Percentiles rank a stretch among this genome's conserved stretches.
phyloP scores from a whole-genome alignment of 768 basidiomycete genomes.

The Suillus luteus region DNA sequence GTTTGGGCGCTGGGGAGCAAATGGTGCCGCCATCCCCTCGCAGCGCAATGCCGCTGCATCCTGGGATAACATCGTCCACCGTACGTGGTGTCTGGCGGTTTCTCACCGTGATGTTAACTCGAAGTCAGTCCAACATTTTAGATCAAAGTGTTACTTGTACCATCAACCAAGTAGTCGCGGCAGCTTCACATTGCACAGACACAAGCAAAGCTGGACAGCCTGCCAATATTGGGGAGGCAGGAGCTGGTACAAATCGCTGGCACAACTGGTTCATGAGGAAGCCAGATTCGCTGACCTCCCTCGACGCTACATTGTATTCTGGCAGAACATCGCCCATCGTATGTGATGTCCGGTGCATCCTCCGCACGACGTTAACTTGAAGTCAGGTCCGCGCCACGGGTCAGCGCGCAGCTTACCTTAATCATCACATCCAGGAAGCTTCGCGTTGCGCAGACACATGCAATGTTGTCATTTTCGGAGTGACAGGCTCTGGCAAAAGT shows the following conservation, averaged over 20 bases:
- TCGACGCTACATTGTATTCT: background rate
- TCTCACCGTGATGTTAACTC: background rate
- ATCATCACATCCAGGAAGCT: background rate
- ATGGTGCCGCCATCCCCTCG: too few relatives aligned
- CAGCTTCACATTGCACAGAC: too few relatives aligned
- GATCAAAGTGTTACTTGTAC: too few relatives aligned
- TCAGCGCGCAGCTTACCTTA: too few relatives aligned
- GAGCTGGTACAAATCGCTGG: too few relatives aligned
- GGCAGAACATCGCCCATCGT: background rate
- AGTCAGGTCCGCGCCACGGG: background rate
- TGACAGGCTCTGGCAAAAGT: slow-evolving; percentile 32
- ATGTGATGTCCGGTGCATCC: background rate
- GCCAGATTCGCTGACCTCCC: too few relatives aligned
- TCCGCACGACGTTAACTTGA: background rate
- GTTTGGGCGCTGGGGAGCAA: too few relatives aligned
- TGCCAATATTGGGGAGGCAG: too few relatives aligned
- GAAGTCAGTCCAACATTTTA: background rate
- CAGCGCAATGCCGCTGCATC: background rate
- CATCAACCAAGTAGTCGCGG: too few relatives aligned
- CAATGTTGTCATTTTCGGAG: slow-evolving; percentile 31
- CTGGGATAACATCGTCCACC: background rate
- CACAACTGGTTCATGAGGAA: too few relatives aligned
- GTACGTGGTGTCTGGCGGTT: background rate
- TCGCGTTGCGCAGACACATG: slow-evolving; percentile 7
- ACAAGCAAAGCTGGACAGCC: too few relatives aligned